These are phyloP conservation scores for Ustilago sp. DNA, from an alignment of 1,284 basidiomycete genomes.

Conservation along the genomic window DNA sequence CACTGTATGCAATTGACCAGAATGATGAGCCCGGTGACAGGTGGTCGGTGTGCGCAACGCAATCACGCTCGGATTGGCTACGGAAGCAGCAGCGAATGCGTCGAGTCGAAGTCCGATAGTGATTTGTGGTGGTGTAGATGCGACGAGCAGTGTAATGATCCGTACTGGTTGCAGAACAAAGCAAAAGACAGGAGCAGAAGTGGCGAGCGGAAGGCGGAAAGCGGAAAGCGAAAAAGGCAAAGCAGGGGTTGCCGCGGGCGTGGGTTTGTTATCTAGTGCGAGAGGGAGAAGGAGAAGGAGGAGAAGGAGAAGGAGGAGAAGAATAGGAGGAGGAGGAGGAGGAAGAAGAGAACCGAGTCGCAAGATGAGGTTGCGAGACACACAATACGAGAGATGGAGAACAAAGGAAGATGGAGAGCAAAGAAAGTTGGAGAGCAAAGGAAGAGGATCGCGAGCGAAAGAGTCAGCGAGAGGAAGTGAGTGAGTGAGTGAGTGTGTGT, in stretches of 20 bases:
- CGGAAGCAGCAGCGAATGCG: not conserved
- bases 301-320: too few species aligned
- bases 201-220: constrained; percentile 2
- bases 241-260: constrained; percentile 7
- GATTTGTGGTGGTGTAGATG: not conserved
- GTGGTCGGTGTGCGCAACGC: not conserved
- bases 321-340: not conserved
- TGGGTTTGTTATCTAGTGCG: not conserved
- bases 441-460: constrained; percentile 1
- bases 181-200: not conserved
- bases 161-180: not conserved
- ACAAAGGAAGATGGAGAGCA: not conserved
- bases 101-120: not conserved
- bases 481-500: not conserved
- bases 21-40: not conserved
- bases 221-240: not conserved
- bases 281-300: not conserved
- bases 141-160: not conserved
- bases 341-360: constrained; percentile 1
- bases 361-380: constrained; percentile 1
- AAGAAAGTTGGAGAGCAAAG: not conserved
- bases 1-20: not conserved
- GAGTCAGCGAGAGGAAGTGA: not conserved
- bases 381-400: not conserved
- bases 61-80: not conserved